These are phyloP conservation scores for Pelargonium fulgidum DNA, from an alignment of 441 rosid genomes.

Conservation along the genomic window DNA sequence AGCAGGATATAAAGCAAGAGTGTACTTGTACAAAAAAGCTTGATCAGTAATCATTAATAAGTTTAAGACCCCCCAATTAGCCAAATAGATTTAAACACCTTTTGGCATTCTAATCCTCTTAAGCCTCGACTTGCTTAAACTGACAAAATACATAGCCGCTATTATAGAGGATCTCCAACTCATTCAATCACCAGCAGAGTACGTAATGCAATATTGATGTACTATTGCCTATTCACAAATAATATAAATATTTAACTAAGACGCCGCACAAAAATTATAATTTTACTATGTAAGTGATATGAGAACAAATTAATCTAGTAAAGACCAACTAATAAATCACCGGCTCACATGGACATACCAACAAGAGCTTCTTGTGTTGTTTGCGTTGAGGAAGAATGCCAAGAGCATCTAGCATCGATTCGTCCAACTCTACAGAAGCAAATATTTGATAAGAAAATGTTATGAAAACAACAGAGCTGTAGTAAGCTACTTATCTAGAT, in stretches of 20 bases:
- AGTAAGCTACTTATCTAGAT: slow-evolving; percentile 21
- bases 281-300: not conserved
- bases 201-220: not conserved
- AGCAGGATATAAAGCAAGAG: slow-evolving; percentile 2
- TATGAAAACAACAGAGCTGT: slow-evolving; percentile 14
- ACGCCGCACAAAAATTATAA: not conserved
- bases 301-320: not conserved
- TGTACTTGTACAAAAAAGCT: not conserved
- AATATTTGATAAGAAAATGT: slow-evolving; percentile 28
- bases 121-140: not conserved
- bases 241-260: not conserved
- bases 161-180: not conserved
- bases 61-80: not conserved
- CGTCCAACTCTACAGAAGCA: slow-evolving; percentile 70
- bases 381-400: slow-evolving; percentile 98
- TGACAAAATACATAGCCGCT: not conserved
- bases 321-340: not conserved
- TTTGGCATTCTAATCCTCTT: not conserved
- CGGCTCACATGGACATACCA: slow-evolving; percentile 45
- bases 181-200: not conserved
- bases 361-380: slow-evolving; percentile 88
- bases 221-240: not conserved
- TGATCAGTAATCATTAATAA: not conserved
- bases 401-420: slow-evolving; percentile 93
- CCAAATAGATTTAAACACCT: not conserved